These are phyloP conservation scores for Venturia pyrina DNA, from an alignment of 2,329 filamentous ascomycete genomes.

Conservation along the genomic window DNA sequence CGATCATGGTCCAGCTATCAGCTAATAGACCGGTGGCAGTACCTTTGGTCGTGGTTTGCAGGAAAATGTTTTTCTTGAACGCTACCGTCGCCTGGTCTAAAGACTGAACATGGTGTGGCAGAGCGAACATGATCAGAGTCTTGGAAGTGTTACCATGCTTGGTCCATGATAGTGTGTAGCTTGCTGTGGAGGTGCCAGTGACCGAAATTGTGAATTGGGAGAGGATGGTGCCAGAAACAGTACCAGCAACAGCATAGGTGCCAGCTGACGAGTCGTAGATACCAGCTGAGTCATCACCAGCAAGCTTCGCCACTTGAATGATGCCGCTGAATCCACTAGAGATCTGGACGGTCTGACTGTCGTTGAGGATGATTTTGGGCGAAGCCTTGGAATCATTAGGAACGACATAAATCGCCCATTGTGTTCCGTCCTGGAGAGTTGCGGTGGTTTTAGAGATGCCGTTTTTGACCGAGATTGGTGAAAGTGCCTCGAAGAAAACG, in stretches of 20 bases:
- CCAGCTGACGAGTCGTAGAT: constrained; percentile 69
- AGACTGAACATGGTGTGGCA: constrained; percentile 75
- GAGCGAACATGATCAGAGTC: constrained; percentile 73
- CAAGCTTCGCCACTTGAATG: constrained; percentile 76
- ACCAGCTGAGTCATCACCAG: constrained; percentile 48
- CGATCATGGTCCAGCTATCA: constrained; percentile 68
- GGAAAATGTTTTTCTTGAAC: constrained; percentile 42
- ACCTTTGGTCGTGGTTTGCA: constrained; percentile 82
- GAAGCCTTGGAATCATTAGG: constrained; percentile 29
- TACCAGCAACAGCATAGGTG: constrained; percentile 57
- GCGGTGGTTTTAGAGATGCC: constrained; percentile 69
- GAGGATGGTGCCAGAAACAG: constrained; percentile 45
- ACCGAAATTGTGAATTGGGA: constrained; percentile 50
- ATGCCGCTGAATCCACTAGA: constrained; percentile 61
- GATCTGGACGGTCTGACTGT: constrained; percentile 50
- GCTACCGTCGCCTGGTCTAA: constrained; percentile 51
- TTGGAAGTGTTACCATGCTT: constrained; percentile 55
- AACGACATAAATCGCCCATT: constrained; percentile 15
- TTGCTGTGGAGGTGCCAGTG: constrained; percentile 51
- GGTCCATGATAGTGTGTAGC: constrained; percentile 64
- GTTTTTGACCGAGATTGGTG: constrained; percentile 42
- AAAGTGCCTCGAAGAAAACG: constrained; percentile 61
- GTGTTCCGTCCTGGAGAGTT: constrained; percentile 51
- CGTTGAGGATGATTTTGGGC: not conserved
- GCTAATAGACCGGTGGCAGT: constrained; percentile 61